These are phyloP conservation scores for Raffaelea arxii DNA, from an alignment of 2,329 filamentous ascomycete species.

Conservation along the genomic window DNA sequence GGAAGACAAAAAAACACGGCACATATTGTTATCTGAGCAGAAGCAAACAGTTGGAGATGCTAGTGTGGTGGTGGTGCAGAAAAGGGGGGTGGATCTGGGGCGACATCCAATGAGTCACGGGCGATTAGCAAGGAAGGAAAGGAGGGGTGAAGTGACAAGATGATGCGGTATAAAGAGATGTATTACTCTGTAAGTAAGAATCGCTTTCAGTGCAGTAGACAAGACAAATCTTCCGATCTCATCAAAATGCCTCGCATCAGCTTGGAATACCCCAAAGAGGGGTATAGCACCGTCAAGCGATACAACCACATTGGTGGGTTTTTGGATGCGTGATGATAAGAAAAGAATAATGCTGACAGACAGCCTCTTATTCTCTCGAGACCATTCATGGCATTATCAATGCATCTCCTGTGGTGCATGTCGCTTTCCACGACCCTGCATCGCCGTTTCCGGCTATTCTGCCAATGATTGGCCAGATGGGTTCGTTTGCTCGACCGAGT, in stretches of 20 bases:
- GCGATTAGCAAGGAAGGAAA: constrained; percentile 1
- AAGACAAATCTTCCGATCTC: not conserved
- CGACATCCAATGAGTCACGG: constrained; percentile 8
- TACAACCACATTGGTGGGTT: constrained; percentile 51
- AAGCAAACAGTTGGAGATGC: too few relatives aligned
- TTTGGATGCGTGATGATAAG: not conserved
- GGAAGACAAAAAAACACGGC: too few relatives aligned
- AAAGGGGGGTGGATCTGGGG: too few relatives aligned
- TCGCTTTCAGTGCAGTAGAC: not conserved
- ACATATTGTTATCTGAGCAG: too few relatives aligned
- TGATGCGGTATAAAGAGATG: not conserved
- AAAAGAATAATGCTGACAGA: not conserved
- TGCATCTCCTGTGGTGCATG: constrained; percentile 61
- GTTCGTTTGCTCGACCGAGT: constrained; percentile 55
- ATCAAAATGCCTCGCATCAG: constrained; percentile 30
- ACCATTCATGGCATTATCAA: constrained; percentile 72
- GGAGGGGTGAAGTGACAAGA: not conserved
- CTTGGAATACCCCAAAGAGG: constrained; percentile 53
- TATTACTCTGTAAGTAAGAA: not conserved
- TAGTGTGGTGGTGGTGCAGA: too few relatives aligned
- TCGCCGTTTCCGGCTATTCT: constrained; percentile 67
- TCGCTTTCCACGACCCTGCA: constrained; percentile 59
- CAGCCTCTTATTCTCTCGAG: constrained; percentile 61
- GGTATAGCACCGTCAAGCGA: constrained; percentile 57
- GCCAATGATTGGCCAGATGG: constrained; percentile 81